A percentile compares a stretch with the other conserved stretches of the same genome.
Evolutionary conservation across 2,329 filamentous ascomycete genomes (phyloP).

Genomic region (Claviceps sp.): DNA sequence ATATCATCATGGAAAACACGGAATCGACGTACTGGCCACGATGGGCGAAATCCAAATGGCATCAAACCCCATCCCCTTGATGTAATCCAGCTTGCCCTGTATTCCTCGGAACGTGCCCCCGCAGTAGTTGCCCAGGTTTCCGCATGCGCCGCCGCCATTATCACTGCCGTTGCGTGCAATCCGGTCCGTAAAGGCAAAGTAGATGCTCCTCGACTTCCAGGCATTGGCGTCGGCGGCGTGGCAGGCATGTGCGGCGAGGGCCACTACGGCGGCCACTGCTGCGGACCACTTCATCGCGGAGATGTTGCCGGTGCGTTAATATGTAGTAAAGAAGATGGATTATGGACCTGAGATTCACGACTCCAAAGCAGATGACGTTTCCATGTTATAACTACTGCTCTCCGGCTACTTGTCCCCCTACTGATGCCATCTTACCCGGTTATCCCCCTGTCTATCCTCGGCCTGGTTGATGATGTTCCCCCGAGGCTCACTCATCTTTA

Average conservation of each 20-base stretch:
- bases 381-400: too few species aligned
- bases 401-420: too few species aligned
- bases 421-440: too few species aligned
- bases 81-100: slow-evolving; percentile 46
- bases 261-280: background rate
- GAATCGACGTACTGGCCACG: slow-evolving; percentile 25
- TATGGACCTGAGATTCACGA: too few species aligned
- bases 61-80: slow-evolving; percentile 46
- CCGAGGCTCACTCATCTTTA: too few species aligned
- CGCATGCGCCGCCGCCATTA: slow-evolving; percentile 29
- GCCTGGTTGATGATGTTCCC: too few species aligned
- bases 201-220: slow-evolving; percentile 43
- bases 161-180: slow-evolving; percentile 32
- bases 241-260: background rate
- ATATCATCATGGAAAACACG: too few species aligned
- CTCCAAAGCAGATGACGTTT: too few species aligned
- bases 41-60: slow-evolving; percentile 47
- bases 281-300: background rate
- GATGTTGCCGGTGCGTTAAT: too few species aligned
- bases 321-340: too few species aligned
- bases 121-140: slow-evolving; percentile 36
- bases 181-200: slow-evolving; percentile 45
- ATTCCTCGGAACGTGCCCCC: slow-evolving; percentile 48
- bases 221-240: slow-evolving; percentile 21
- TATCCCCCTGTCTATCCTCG: too few species aligned